Conservation (phyloP, 148 eudicot species). For the Rhododendron vialii region DNA sequence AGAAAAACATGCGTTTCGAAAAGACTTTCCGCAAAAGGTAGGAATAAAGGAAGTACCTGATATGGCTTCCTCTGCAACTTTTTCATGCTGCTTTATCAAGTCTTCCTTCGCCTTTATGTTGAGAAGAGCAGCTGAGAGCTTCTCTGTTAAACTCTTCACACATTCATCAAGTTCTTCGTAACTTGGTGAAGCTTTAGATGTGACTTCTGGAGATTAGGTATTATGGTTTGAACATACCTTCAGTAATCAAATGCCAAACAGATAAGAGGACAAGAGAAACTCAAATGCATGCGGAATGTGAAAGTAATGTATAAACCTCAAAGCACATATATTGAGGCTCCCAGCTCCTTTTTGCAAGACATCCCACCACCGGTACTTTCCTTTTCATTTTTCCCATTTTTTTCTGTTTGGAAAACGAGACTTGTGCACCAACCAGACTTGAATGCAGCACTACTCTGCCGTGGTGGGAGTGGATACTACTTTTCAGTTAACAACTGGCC, state of each 20-base stretch:
- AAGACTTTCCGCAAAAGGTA: background rate
- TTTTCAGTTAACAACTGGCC: background rate
- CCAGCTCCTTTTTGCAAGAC: background rate
- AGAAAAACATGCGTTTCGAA: background rate
- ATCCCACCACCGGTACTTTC: background rate
- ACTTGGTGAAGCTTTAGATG: conserved; percentile 31
- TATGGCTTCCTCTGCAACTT: conserved; percentile 96
- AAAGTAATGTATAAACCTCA: background rate
- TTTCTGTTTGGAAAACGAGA: background rate
- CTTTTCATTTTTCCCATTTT: background rate
- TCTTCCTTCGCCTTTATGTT: conserved; percentile 81
- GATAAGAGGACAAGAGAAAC: background rate
- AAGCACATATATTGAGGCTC: background rate
- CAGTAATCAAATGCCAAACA: conserved; percentile 3
- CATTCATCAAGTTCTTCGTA: conserved; percentile 30
- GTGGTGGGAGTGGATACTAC: background rate
- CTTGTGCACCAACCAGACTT: background rate
- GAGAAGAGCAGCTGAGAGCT: conserved; percentile 82
- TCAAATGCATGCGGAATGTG: background rate
- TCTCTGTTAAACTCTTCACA: conserved; percentile 54
- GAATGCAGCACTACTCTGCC: background rate
- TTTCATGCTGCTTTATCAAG: conserved; percentile 77
- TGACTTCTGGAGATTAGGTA: conserved; percentile 54
- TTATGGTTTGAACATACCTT: conserved; percentile 39
- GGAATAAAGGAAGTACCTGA: conserved; percentile 42